phyloP scores from a whole-genome alignment of 305 asterid species.

The Fraxinus floribunda region DNA sequence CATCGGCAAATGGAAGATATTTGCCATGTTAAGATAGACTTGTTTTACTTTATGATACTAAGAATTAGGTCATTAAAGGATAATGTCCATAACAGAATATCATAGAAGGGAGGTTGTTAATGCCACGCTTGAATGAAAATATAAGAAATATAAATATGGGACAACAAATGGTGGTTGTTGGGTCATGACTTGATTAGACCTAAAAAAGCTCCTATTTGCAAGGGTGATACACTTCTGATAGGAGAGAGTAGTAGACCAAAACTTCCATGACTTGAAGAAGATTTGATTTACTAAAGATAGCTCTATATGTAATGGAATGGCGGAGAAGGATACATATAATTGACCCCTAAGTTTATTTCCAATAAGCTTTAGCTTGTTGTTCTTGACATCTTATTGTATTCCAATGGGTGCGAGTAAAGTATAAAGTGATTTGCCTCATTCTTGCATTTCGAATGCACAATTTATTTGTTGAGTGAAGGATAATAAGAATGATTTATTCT shows the following conservation, averaged over 20 bases:
- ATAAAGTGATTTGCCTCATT: slow-evolving; percentile 8
- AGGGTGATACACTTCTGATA: background rate
- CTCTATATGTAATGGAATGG: background rate
- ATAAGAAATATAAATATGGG: background rate
- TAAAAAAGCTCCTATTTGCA: background rate
- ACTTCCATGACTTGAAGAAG: background rate
- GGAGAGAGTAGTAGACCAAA: background rate
- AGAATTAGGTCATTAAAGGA: background rate
- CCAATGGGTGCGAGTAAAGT: background rate
- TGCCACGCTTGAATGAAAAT: background rate
- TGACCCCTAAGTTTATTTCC: background rate
- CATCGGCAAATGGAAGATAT: background rate
- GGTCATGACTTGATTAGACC: background rate
- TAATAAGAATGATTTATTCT: background rate
- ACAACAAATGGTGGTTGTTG: background rate
- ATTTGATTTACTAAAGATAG: background rate
- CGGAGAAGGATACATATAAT: background rate
- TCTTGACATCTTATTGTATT: background rate
- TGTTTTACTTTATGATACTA: background rate
- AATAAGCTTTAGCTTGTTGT: background rate
- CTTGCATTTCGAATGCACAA: background rate
- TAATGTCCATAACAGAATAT: background rate
- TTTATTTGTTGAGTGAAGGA: slow-evolving; percentile 3
- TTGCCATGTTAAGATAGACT: background rate
- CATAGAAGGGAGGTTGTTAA: background rate